Base-by-base conservation (phyloP, 805 yeast genomes). In the Candida vaughaniae region DNA sequence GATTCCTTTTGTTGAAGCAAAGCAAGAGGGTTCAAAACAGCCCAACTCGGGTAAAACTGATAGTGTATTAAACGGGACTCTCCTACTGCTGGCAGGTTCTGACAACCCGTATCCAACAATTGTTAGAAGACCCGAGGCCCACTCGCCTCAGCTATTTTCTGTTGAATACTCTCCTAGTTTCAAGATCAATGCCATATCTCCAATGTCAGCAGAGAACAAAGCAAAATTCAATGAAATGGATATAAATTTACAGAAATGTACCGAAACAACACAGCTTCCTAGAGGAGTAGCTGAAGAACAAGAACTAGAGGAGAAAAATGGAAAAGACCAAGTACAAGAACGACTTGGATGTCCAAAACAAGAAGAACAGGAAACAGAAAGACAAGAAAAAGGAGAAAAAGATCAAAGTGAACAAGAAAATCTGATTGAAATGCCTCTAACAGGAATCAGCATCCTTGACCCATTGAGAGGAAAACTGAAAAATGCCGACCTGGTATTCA, bases 31-130 rank as follows among this genome's bases (percentile, higher is more conserved):
- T 20, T 7, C 23, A 7, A 7, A 26, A 9, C 17, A 19, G 18
- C 10, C 14, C n/a, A 10, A 10, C 9, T 40, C 49, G 3, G 41
- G 33, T 6, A 46, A 43, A 32, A 31, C 43, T n/a, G 46, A 41
- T 18, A 51, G 53, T 34, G 19, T 39, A 5, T 48, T 52, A 29
- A 50, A 50, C 38, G 51, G 29, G 14, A 47, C 54, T 3, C 6
- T 10, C 25, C n/a, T 48, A 19, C 15, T 48, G 5, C 45, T 42
- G 38, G 36, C 46, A 6, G 42, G 40, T 10, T 41, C 52, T 12
- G 42, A 14, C n/a, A 6, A 8, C 6, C 12, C 7, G 7, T 8
- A 25, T 25, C 28, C 28, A 14, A n/a, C n/a, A n/a, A n/a, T n/a
- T n/a, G n/a, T n/a, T n/a, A n/a, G n/a, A n/a, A n/a, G n/a, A n/a